Evolutionary conservation across 2,329 filamentous ascomycete species (phyloP).

Genomic region (Boeremia exigua): DNA sequence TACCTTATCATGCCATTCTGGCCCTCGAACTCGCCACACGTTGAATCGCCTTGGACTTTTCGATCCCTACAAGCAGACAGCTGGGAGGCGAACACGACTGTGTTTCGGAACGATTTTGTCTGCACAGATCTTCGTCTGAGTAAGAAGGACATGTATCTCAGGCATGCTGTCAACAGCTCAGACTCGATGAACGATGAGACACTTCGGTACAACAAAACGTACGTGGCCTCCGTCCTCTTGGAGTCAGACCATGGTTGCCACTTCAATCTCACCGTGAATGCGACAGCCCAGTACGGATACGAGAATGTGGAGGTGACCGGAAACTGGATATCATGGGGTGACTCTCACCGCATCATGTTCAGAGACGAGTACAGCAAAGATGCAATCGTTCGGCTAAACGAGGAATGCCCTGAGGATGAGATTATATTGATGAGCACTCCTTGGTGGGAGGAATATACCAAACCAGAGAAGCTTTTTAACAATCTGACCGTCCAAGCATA

Average conservation of each 20-base stretch:
- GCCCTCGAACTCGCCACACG: slow-evolving; percentile 1
- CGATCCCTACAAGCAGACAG: neutral
- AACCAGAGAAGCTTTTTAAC: neutral
- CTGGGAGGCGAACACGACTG: neutral
- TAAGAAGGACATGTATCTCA: neutral
- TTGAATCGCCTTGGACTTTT: neutral
- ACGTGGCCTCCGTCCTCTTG: neutral
- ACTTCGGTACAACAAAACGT: neutral
- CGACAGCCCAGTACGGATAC: neutral
- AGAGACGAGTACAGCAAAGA: neutral
- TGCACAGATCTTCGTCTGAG: neutral
- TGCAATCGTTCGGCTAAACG: too few species aligned
- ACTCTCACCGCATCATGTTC: neutral
- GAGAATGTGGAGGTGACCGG: neutral
- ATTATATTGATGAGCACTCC: neutral
- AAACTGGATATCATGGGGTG: neutral
- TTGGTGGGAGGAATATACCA: neutral
- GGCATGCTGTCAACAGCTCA: too few species aligned
- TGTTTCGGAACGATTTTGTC: neutral
- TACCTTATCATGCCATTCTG: slow-evolving; percentile 24
- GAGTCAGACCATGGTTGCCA: neutral
- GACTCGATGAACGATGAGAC: too few species aligned
- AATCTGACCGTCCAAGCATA: neutral
- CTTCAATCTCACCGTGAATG: neutral
- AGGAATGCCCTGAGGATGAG: neutral